Evolutionary conservation across 2,329 filamentous ascomycete species (phyloP).

Genomic region (Trichoderma koningiopsis): DNA sequence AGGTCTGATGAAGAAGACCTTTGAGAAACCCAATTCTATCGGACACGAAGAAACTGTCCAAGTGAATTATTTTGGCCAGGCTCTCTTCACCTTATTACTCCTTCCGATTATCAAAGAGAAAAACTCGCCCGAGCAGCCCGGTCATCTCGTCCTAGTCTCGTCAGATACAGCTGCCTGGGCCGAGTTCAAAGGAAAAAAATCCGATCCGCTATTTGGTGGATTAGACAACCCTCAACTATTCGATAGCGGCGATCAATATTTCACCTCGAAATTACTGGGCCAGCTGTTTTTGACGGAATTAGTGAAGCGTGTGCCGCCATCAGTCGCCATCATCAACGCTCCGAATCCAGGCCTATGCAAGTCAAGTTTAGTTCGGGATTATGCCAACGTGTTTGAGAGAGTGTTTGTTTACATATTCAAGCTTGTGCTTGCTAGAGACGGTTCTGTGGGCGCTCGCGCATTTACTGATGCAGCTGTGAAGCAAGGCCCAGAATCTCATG

Average conservation of each 20-base stretch:
- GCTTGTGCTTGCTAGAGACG: background rate
- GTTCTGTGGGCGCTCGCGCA: background rate
- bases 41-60: background rate
- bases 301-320: background rate
- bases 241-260: background rate
- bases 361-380: background rate
- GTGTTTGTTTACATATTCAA: background rate
- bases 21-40: background rate
- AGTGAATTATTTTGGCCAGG: background rate
- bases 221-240: background rate
- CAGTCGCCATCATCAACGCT: constrained; percentile 7
- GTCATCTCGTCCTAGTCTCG: background rate
- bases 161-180: constrained; percentile 13
- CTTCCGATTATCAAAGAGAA: background rate
- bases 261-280: background rate
- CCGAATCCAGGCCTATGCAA: constrained; percentile 5
- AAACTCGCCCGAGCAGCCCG: background rate
- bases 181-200: background rate
- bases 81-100: background rate
- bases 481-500: constrained; percentile 5
- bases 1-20: background rate
- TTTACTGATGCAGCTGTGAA: constrained; percentile 8
- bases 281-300: constrained; percentile 11
- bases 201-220: background rate
- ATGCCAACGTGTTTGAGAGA: background rate